A percentile compares a stretch with the other conserved stretches of the same genome.
Conservation (phyloP, 345 rosid genomes). For the Eucalyptus pauciflora region DNA sequence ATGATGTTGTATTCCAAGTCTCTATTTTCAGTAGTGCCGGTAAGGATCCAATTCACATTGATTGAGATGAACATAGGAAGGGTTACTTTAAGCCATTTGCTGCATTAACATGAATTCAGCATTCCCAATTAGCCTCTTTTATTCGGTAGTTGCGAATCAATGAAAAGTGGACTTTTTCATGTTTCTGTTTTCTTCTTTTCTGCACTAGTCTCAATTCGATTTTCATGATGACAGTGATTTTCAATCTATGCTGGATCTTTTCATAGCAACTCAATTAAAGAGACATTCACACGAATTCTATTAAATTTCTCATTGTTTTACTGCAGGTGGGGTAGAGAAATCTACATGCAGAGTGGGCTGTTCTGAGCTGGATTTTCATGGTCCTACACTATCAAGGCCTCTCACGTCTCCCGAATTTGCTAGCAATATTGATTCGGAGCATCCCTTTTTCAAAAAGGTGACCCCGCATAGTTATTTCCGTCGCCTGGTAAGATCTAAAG, state of each 20-base stretch:
- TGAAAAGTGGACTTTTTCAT: background rate
- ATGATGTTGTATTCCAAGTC: background rate
- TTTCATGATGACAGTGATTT: background rate
- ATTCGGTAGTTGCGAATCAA: background rate
- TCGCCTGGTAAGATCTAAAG: background rate
- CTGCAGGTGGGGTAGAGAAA: background rate
- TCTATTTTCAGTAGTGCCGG: background rate
- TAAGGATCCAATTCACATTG: background rate
- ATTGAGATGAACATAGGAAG: background rate
- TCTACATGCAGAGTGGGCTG: background rate
- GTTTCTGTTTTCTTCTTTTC: background rate
- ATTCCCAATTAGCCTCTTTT: background rate
- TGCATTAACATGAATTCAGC: background rate
- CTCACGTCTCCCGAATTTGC: background rate
- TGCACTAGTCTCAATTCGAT: background rate
- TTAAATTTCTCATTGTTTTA: background rate
- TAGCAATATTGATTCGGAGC: background rate
- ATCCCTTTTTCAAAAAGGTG: background rate
- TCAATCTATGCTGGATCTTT: too few relatives aligned
- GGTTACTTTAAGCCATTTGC: background rate
- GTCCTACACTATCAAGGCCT: background rate
- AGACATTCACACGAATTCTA: background rate
- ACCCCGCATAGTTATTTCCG: background rate
- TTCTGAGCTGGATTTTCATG: background rate
- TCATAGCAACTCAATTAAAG: too few relatives aligned